These are phyloP conservation scores for Amanita inopinata DNA, from an alignment of 768 basidiomycete genomes.

Conservation along the genomic window DNA sequence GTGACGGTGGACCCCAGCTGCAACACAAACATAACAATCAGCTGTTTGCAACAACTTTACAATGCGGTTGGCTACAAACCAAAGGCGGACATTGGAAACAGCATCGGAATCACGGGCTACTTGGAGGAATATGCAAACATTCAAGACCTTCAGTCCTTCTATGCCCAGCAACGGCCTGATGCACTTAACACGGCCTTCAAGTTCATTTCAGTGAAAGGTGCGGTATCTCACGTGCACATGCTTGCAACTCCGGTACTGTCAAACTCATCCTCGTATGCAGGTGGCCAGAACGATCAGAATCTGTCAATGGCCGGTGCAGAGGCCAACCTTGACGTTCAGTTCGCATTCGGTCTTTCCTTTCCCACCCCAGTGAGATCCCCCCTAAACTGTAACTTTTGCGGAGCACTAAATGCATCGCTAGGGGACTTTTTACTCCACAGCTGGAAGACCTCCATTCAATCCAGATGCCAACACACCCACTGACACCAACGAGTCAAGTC, in stretches of 20 bases:
- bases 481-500: constrained; percentile 27
- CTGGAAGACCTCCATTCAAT: constrained; percentile 48
- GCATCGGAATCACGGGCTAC: constrained; percentile 47
- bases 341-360: constrained; percentile 52
- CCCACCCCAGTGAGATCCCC: constrained; percentile 39
- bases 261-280: constrained; percentile 26
- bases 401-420: constrained; percentile 5
- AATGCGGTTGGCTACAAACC: constrained; percentile 39
- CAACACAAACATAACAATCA: constrained; percentile 38
- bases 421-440: constrained; percentile 52
- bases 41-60: constrained; percentile 46
- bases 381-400: not conserved
- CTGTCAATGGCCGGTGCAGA: constrained; percentile 45
- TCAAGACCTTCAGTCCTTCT: constrained; percentile 43
- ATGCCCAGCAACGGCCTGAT: constrained; percentile 33
- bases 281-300: constrained; percentile 52
- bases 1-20: constrained; percentile 37
- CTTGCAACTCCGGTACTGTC: too few species aligned
- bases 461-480: constrained; percentile 32
- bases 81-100: constrained; percentile 31
- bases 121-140: constrained; percentile 44
- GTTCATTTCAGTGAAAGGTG: constrained; percentile 47
- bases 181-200: constrained; percentile 43
- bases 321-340: constrained; percentile 61
- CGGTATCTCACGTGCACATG: constrained; percentile 11